phyloP scores from a whole-genome alignment of 2,329 filamentous ascomycete genomes.

The Rhytidhysteron rufulum region DNA sequence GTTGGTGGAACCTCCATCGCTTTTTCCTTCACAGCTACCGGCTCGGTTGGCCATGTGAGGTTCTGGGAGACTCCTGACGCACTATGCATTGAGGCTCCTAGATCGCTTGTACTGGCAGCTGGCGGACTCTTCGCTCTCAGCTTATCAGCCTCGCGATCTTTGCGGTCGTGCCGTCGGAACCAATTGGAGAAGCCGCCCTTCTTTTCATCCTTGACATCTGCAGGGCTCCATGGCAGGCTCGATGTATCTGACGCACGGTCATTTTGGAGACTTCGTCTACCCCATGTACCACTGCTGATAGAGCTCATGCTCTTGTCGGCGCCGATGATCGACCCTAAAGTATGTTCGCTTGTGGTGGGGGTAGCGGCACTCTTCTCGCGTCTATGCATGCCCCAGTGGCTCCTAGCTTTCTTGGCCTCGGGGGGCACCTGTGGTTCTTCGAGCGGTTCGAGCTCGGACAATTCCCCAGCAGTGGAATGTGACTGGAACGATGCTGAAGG shows the following conservation, averaged over 20 bases:
- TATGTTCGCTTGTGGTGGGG: slow-evolving; percentile 32
- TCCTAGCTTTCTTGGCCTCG: slow-evolving; percentile 58
- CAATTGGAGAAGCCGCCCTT: slow-evolving; percentile 61
- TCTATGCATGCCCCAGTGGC: slow-evolving; percentile 65
- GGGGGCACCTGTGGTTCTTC: slow-evolving; percentile 52
- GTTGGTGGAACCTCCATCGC: slow-evolving; percentile 22
- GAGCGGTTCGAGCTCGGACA: slow-evolving; percentile 72
- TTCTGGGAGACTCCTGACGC: too few species aligned
- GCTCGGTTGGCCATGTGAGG: slow-evolving; percentile 17
- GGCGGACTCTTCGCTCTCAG: slow-evolving; percentile 52
- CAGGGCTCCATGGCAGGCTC: slow-evolving; percentile 26
- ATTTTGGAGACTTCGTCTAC: slow-evolving; percentile 29
- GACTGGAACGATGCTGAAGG: slow-evolving; percentile 75
- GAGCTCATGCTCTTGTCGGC: slow-evolving; percentile 39
- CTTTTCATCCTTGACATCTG: slow-evolving; percentile 46
- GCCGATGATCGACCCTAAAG: slow-evolving; percentile 33
- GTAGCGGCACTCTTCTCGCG: slow-evolving; percentile 26
- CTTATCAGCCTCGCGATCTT: slow-evolving; percentile 52
- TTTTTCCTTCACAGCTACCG: slow-evolving; percentile 15
- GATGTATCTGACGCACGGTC: slow-evolving; percentile 27
- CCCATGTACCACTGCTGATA: slow-evolving; percentile 24
- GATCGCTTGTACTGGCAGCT: slow-evolving; percentile 19
- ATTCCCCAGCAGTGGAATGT: slow-evolving; percentile 65
- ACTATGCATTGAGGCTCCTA: too few species aligned
- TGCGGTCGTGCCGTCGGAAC: slow-evolving; percentile 59